Percentiles rank a stretch among this genome's conserved stretches.
Conservation (phyloP, 2,329 filamentous ascomycete genomes). For the Colletotrichum sp. region DNA sequence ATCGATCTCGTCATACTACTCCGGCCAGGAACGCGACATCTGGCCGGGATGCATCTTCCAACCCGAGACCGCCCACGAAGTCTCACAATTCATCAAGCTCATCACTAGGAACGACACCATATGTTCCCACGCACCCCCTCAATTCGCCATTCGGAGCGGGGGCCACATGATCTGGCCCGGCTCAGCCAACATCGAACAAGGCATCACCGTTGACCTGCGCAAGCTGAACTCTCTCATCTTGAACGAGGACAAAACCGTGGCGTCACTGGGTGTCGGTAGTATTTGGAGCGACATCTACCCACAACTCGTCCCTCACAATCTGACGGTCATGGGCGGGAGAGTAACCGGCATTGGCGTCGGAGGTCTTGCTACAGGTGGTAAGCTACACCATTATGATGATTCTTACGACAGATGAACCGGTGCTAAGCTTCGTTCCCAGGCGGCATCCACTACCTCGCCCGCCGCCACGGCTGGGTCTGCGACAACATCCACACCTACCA, state of each 20-base stretch:
- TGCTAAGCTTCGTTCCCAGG: neutral
- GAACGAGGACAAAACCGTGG: neutral
- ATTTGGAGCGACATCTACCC: neutral
- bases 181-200: conserved; percentile 8
- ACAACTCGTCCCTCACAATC: neutral
- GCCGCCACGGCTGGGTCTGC: conserved; percentile 44
- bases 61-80: neutral
- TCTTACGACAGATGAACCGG: accelerated
- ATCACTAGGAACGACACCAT: neutral
- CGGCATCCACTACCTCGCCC: conserved; percentile 23
- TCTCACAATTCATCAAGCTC: neutral
- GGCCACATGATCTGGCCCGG: neutral
- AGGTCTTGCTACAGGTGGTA: neutral
- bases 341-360: neutral
- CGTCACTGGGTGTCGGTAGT: neutral
- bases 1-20: conserved; percentile 5
- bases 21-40: conserved; percentile 12
- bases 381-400: accelerated
- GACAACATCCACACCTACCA: conserved; percentile 45
- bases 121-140: neutral
- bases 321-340: neutral
- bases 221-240: neutral
- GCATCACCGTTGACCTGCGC: conserved; percentile 7
- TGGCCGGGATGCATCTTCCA: conserved; percentile 18
- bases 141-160: conserved; percentile 8